phyloP scores from a whole-genome alignment of 225 moss, liverwort and hornwort genomes.

The Antitrichia curtipendula region DNA sequence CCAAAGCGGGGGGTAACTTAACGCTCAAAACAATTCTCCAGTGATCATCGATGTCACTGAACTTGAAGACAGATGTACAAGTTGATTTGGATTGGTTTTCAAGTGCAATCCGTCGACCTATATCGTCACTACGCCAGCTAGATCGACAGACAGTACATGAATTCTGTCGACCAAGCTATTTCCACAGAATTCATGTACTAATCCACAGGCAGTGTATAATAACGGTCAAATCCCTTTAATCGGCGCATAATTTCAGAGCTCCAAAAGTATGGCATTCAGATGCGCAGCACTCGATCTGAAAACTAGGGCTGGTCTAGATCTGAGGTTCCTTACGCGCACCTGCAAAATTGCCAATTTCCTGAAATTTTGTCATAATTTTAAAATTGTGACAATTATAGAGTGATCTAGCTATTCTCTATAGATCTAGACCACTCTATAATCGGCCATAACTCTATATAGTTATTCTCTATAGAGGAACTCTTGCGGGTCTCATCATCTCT shows the following conservation, averaged over 20 bases:
- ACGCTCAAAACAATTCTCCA: neutral
- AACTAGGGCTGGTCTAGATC: neutral
- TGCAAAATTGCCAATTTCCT: neutral
- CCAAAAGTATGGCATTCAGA: neutral
- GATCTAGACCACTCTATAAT: too few species aligned
- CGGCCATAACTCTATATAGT: too few species aligned
- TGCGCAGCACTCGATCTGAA: neutral
- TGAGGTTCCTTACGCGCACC: neutral
- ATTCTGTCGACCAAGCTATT: too few species aligned
- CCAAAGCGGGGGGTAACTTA: neutral
- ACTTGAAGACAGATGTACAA: neutral
- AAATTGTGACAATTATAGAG: neutral
- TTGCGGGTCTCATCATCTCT: neutral
- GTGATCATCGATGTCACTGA: neutral
- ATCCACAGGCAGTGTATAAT: too few species aligned
- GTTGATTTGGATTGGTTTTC: neutral
- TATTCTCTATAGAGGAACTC: neutral
- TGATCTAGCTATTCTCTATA: neutral
- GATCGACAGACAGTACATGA: neutral
- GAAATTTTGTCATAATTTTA: neutral
- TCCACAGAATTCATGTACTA: neutral
- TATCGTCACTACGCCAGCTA: neutral
- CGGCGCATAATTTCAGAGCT: neutral
- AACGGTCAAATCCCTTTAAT: too few species aligned
- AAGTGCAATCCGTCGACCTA: neutral